Evolutionary conservation across 495 filamentous ascomycete genomes (phyloP), one percentile per base, ranked within the genome.

Genomic region (Endocarpon pusillum): DNA sequence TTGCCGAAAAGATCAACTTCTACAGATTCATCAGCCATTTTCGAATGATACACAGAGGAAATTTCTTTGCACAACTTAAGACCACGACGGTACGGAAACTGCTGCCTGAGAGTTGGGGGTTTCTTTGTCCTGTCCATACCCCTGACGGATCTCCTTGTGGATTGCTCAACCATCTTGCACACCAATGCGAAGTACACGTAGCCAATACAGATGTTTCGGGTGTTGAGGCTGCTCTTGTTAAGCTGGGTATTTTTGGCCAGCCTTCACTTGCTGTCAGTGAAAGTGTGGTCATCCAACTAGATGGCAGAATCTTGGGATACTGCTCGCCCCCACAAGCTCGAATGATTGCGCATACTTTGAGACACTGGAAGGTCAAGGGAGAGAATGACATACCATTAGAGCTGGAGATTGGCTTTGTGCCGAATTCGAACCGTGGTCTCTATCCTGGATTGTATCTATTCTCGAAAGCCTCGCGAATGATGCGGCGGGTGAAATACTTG

Each of bases 1-100:
- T 94, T 36, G 89, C 89, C 3, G 89, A 97, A 55, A 96, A 96
- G 66, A 85, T 96, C 48, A 97, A 97, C 64, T 97, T 96, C 61
- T 77, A 91, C 47, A 80, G 89, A 43, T 97, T 97, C 60, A 91
- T 97, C 59, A 87, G 81, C 61, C 89, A 97, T 52, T 97, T 97
- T 66, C 83, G 89, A 33, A 94, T 94, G 84, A 84, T 97, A 39
- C 89, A 97, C 55, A 69, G 89, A 74, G 89, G 89, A 58, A 89
- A 81, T 55, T 96, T 97, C 71, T 96, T 97, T 55, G 87, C 89
- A 6, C 80, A 94, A 47, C 52, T 97, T 42, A 97, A 96, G 55
- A 97, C 89, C 0, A 97, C 89, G 3, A 87, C 89, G 0, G 89
- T 97, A 21, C 71, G 89, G 55, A 97, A 94, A 53, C 57, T 97